Conservation (phyloP, 352 stramenopile genomes). For the Phytopythium mirpurense region DNA sequence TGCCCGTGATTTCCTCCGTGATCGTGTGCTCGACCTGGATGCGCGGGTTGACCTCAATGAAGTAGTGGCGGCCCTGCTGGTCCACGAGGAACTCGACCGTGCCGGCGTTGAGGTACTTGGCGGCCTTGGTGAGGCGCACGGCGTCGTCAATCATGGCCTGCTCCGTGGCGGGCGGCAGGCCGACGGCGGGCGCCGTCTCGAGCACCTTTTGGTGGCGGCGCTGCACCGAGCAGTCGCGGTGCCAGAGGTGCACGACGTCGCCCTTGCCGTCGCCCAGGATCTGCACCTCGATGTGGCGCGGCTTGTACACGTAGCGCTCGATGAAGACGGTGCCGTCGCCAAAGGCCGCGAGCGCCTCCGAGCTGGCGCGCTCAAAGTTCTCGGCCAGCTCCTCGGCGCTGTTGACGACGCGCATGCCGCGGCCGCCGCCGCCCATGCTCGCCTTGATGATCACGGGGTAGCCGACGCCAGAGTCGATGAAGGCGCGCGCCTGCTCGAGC, state of each 20-base stretch:
- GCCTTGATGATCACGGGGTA: constrained; percentile 99
- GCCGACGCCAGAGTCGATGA: constrained; percentile 89
- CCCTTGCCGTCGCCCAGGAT: constrained; percentile 94
- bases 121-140: constrained; percentile 84
- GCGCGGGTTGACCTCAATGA: constrained; percentile 99
- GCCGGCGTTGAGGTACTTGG: constrained; percentile 95
- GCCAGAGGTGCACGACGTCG: constrained; percentile 93
- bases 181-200: constrained; percentile 91
- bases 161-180: constrained; percentile 76
- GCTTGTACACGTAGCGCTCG: constrained; percentile 94
- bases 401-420: constrained; percentile 94
- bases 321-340: constrained; percentile 95
- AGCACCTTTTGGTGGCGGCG: constrained; percentile 98
- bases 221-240: constrained; percentile 98
- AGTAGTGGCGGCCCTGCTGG: constrained; percentile 90
- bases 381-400: constrained; percentile 79
- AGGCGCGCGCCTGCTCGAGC: constrained; percentile 82
- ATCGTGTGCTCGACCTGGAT: constrained; percentile 96
- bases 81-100: constrained; percentile 99
- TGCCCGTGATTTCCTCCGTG: constrained; percentile 90
- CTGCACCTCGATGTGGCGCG: constrained; percentile 97
- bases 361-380: constrained; percentile 84
- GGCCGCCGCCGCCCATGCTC: constrained; percentile 94
- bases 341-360: constrained; percentile 88
- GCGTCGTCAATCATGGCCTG: constrained; percentile 92